Base-by-base conservation (phyloP, 176 grass and related monocot genomes). In the Bothriochloa decipiens region DNA sequence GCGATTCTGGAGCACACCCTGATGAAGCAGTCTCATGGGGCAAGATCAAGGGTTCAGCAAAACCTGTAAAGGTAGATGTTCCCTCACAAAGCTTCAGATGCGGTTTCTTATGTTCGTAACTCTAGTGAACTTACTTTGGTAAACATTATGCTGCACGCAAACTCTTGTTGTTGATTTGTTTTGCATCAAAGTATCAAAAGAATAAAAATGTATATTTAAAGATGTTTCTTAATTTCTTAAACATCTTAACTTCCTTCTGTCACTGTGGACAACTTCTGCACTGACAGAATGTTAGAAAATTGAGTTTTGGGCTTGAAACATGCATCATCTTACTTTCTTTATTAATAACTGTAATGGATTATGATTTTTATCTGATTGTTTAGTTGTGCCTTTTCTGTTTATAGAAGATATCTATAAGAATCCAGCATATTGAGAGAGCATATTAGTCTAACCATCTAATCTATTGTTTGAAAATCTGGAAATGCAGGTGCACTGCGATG, bases 21-120 rank as follows among this genome's bases (percentile, higher is more conserved):
- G 96, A 98, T 36, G 96, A 98, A 78, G 96, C 96, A 39, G 91
- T 98, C 76, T 98, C 96, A 86, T 95, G 96, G 96, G 93, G 93
- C 77, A 98, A 98, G 81, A 98, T 98, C 49, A 98, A 95, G 86
- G 96, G 91, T 52, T 95, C 93, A 87, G 96, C 96, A 11, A 95
- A 95, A 83, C 85, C 89, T 74, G 81, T 95, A 17, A 95, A 98
- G 89, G 96, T 98, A 85, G 45, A 35, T 71, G 13, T 11, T 77
- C n/a, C n/a, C n/a, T 65, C 7, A 65, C 0, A 3, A 45, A 72
- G 14, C 49, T 75, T 61, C 8, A 77, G 43, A 65, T 86, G 27
- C 12, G 72, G 13, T 81, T 35, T 63, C 46, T 73, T 25, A 3
- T 29, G 17, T 55, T 80, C 20, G 26, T 80, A 64, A 55, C 17